Evolutionary conservation across 1,284 basidiomycete species (phyloP), one percentile per base, ranked within the genome.

Genomic region (Meripilus lineatus): DNA sequence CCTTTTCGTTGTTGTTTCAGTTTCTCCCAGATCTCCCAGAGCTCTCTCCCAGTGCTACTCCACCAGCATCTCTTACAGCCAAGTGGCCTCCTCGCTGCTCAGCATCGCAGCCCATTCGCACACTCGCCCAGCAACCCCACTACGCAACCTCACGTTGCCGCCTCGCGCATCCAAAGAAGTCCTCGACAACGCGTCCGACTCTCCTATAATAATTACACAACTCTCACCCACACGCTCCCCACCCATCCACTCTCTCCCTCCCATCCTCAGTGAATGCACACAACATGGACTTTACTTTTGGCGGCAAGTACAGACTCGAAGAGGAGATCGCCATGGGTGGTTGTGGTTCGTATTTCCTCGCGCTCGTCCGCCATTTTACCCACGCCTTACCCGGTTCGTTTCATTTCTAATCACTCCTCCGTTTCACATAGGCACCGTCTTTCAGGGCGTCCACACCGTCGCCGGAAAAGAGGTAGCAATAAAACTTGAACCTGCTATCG

Each of bases 381-480:
- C 10, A 33, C 24, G 28, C 18, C 20, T 17, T 14, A 13, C 3
- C n/a, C n/a, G n/a, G 32, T 21, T 38, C 15, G 33, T 21, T 32
- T 40, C 26, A 42, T 42, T 5, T 20, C 11, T 35, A 15, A 28
- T 38, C 33, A 20, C 33, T 7, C 37, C 33, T 40, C 14, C 28
- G 28, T n/a, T 30, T 43, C 32, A 23, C 33, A 13, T 34, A 90
- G 89, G 90, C 55, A 90, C 93, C 51, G 93, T 97, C 51, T 96
- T 92, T 67, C 79, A 93, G 52, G 93, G 93, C 48, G 89, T 94
- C 41, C 94, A 97, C 72, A 93, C 92, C 57, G 80, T 96, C 57
- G 93, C 92, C 5, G 93, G 93, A 54, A 94, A 97, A 61, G 92
- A 94, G 66, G 93, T 97, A 33, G 93, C 92, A 50, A 96, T 97